Percentiles rank a stretch among this genome's conserved stretches.
phyloP scores from a whole-genome alignment of 768 basidiomycete genomes.

The Sistotremastrum suecicum region DNA sequence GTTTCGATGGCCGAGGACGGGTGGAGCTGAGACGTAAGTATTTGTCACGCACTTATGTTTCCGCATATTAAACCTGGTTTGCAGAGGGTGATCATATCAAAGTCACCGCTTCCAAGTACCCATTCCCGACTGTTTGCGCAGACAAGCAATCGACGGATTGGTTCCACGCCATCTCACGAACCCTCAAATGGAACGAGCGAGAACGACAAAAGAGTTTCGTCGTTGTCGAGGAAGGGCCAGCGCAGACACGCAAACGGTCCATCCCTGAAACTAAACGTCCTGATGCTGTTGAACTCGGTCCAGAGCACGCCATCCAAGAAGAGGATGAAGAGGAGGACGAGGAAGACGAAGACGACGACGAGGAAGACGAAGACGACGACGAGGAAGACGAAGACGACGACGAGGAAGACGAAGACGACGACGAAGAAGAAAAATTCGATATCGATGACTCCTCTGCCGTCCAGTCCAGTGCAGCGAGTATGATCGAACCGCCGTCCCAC shows the following conservation, averaged over 20 bases:
- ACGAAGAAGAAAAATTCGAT: conserved; percentile 74
- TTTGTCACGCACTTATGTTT: conserved; percentile 2
- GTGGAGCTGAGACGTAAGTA: conserved; percentile 88
- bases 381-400: conserved; percentile 29
- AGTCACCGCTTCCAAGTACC: conserved; percentile 91
- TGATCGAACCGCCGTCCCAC: conserved; percentile 9
- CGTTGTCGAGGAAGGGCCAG: conserved; percentile 80
- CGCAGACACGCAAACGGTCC: conserved; percentile 17
- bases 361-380: conserved; percentile 30
- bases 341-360: conserved; percentile 25
- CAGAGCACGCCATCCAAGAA: conserved; percentile 12
- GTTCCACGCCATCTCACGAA: conserved; percentile 95
- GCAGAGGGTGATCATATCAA: conserved; percentile 99
- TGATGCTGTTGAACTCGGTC: conserved; percentile 2
- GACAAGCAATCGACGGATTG: conserved; percentile 97
- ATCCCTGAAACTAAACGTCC: conserved; percentile 3
- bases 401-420: conserved; percentile 31
- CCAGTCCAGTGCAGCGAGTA: conserved; percentile 12
- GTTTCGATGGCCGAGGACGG: conserved; percentile 93
- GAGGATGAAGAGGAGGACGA: conserved; percentile 10
- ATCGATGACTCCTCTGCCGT: conserved; percentile 81
- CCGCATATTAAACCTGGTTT: conserved; percentile 4
- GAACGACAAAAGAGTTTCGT: conserved; percentile 98
- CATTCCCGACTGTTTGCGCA: conserved; percentile 96
- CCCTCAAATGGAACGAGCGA: conserved; percentile 97